Evolutionary conservation across 2,329 filamentous ascomycete genomes (phyloP), one percentile per base, ranked within the genome.

Genomic region (Penicillium crustosum): DNA sequence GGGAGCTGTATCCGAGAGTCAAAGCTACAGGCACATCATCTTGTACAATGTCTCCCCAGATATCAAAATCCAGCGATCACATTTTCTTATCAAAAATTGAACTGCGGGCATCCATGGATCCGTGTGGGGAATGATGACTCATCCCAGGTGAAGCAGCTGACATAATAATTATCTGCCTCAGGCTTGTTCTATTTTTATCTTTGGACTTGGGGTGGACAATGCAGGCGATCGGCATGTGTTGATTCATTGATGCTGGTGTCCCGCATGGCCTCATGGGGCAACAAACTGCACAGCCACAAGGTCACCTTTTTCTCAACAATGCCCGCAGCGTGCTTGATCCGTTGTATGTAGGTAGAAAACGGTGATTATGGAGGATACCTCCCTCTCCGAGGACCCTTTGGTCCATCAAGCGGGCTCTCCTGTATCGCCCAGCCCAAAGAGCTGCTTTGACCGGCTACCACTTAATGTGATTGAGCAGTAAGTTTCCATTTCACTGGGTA

Each of bases 321-420:
- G 55, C n/a, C n/a, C 29, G 25, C 27, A 9, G 44, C 19, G 48
- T 38, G 42, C 19, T 49, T 53, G 54, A 62, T 56, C 55, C 38
- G 23, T 44, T 43, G 58, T 57, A 66, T 64, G 61, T 67, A 58
- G 64, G 17, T 15, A 36, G 10, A 44, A 44, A 36, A n/a, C 56
- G 61, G 53, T 62, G 60, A 66, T 58, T 52, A 67, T 67, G 65
- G 65, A 65, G 63, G 62, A 60, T 61, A 59, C 42, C 55, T 57
- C 58, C 43, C 55, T 53, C 39, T 49, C 55, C 49, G 31, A 51
- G 44, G 58, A 38, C 43, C 17, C 49, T 38, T 38, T 31, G 9
- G 55, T 52, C 27, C 55, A 23, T 19, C 41, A 47, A 43, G 45
- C 12, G 12, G 21, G 12, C 33, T 45, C 49, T 29, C 27, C 41